Conservation (phyloP, 2,329 filamentous ascomycete species). For the Dactylellina leptospora region DNA sequence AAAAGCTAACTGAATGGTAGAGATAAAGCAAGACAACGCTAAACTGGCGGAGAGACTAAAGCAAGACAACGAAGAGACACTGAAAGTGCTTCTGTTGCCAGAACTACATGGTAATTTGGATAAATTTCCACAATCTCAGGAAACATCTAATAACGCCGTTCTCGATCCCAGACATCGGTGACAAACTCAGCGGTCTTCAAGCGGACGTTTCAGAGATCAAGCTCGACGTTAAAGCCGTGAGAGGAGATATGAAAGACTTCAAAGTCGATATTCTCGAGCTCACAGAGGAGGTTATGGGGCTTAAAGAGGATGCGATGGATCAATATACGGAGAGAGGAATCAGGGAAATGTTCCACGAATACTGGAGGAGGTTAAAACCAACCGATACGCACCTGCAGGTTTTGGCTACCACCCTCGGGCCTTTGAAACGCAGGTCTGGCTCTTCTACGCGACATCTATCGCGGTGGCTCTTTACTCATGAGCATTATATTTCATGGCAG, state of each 20-base stretch:
- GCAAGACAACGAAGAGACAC: constrained; percentile 4
- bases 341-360: not conserved
- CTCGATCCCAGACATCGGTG: constrained; percentile 19
- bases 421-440: constrained; percentile 6
- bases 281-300: not conserved
- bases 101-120: constrained; percentile 10
- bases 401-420: constrained; percentile 2
- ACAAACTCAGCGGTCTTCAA: constrained; percentile 19
- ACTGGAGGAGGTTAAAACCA: constrained; percentile 1
- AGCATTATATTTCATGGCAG: constrained; percentile 25
- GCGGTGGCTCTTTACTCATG: constrained; percentile 28
- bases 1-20: not conserved
- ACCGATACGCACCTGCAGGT: constrained; percentile 8
- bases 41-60: constrained; percentile 19
- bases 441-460: constrained; percentile 16
- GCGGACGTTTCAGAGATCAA: constrained; percentile 5
- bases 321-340: not conserved
- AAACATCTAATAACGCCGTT: too few relatives aligned
- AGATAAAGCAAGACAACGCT: constrained; percentile 12
- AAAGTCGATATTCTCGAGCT: constrained; percentile 6
- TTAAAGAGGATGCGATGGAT: not conserved
- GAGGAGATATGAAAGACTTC: constrained; percentile 5
- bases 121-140: too few relatives aligned
- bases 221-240: not conserved
- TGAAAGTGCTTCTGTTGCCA: constrained; percentile 15